Percentiles rank a stretch among this genome's conserved stretches.
phyloP scores from a whole-genome alignment of 169 alveolate species.

The Prorocentrum cordatum region DNA sequence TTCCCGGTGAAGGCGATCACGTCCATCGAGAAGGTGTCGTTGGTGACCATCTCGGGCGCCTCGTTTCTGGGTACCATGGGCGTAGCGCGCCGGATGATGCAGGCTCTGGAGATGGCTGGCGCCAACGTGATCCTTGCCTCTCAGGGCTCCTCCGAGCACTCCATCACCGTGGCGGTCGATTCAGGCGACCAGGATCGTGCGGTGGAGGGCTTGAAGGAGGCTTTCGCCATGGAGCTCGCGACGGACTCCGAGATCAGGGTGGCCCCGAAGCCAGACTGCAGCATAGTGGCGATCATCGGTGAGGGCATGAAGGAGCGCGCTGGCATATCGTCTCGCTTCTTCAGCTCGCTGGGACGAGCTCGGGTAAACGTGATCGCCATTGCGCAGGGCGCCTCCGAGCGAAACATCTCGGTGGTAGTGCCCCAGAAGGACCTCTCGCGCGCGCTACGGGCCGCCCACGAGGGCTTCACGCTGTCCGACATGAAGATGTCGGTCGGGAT shows the following conservation, averaged over 20 bases:
- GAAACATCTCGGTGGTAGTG: conserved; percentile 52
- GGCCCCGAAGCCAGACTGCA: not conserved
- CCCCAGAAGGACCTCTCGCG: not conserved
- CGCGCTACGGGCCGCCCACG: not conserved
- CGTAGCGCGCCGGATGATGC: conserved; percentile 39
- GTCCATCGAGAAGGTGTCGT: conserved; percentile 38
- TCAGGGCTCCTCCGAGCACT: conserved; percentile 64
- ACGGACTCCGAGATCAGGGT: conserved; percentile 27
- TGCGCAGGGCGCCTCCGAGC: conserved; percentile 57
- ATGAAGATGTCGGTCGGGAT: conserved; percentile 7
- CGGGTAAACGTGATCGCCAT: conserved; percentile 22
- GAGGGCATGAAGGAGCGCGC: conserved; percentile 54
- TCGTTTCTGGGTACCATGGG: conserved; percentile 48
- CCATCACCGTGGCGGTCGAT: conserved; percentile 1
- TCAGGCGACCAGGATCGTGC: not conserved
- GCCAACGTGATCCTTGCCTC: conserved; percentile 55
- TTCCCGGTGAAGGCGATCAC: conserved; percentile 65
- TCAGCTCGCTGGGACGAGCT: conserved; percentile 33
- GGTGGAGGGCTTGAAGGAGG: not conserved
- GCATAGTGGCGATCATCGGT: conserved; percentile 44
- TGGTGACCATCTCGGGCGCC: conserved; percentile 33
- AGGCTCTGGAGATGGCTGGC: conserved; percentile 15
- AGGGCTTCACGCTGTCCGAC: conserved; percentile 15
- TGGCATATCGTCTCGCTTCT: conserved; percentile 39
- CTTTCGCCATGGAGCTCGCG: not conserved